Evolutionary conservation across 257 asterid genomes (phyloP), one percentile per base, ranked within the genome.

Genomic region (Penstemon newberryi): DNA sequence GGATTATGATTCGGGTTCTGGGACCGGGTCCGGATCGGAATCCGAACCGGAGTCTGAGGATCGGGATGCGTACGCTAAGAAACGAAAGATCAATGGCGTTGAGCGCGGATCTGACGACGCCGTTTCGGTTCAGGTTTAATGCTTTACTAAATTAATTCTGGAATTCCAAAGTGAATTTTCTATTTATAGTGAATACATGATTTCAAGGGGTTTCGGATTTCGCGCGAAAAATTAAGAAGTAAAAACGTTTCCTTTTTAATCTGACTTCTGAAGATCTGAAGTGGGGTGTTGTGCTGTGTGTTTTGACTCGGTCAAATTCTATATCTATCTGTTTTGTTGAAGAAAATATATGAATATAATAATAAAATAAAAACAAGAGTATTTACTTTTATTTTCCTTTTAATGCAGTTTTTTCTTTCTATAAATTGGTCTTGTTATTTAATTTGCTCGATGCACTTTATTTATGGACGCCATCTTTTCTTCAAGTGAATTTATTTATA

Each of bases 91-190:
- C 85, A 79, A 79, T 74, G 81, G 73, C 44, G 81, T 39, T 59
- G 88, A 84, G 80, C 71, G 66, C 76, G 94, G 96, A 94, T 94
- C 99, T 85, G 86, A 65, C 69, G 83, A 78, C 70, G 86, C 68
- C 56, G 78, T 50, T 61, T 25, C 81, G 13, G 75, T 79, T 77
- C 89, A 87, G 96, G 96, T 93, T 8, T 10, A 19, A 15, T 42
- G 18, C 19, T 4, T 52, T 52, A 10, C 6, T 3, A 19, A 50
- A 33, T 55, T 57, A 6, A 43, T 47, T 75, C 60, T 70, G 68
- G 10, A 8, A 39, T 46, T 73, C 69, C 49, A 61, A 74, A 65
- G 44, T 49, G 73, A 25, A 8, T 69, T 76, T 79, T 72, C 80
- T 75, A 77, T 82, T 79, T 89, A 73, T 65, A 82, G 85, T 53